phyloP scores from a whole-genome alignment of 179 eudicot genomes.

The Patellifolia procumbens region DNA sequence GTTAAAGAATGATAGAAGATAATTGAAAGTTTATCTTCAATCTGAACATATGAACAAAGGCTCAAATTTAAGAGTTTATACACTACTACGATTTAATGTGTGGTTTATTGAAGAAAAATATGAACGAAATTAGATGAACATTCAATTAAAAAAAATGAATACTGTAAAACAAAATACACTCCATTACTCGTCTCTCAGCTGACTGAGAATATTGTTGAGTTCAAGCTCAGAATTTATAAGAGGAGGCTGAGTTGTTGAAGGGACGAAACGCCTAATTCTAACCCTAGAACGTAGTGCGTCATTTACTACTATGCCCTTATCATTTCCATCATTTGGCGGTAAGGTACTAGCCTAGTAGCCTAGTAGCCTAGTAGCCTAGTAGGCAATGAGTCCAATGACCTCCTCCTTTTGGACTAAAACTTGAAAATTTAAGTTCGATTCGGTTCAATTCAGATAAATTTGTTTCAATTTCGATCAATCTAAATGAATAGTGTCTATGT shows the following conservation, averaged over 20 bases:
- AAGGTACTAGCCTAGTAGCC: too few species aligned
- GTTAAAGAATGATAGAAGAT: slow-evolving; percentile 13
- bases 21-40: slow-evolving; percentile 2
- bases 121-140: not conserved
- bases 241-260: not conserved
- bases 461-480: too few species aligned
- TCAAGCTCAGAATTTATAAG: not conserved
- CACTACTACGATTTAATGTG: not conserved
- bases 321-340: not conserved
- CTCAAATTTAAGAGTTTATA: not conserved
- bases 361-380: too few species aligned
- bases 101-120: not conserved
- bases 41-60: slow-evolving; percentile 8
- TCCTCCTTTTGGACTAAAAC: too few species aligned
- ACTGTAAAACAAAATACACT: too few species aligned
- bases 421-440: too few species aligned
- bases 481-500: too few species aligned
- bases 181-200: too few species aligned
- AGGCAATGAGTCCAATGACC: too few species aligned
- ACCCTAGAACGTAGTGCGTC: not conserved
- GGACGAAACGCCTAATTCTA: not conserved
- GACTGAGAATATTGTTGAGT: not conserved
- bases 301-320: not conserved
- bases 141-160: too few species aligned
- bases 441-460: too few species aligned